Base-by-base conservation (phyloP, 2,329 filamentous ascomycete species). In the Nothophaeocryptopus gaeumannii region DNA sequence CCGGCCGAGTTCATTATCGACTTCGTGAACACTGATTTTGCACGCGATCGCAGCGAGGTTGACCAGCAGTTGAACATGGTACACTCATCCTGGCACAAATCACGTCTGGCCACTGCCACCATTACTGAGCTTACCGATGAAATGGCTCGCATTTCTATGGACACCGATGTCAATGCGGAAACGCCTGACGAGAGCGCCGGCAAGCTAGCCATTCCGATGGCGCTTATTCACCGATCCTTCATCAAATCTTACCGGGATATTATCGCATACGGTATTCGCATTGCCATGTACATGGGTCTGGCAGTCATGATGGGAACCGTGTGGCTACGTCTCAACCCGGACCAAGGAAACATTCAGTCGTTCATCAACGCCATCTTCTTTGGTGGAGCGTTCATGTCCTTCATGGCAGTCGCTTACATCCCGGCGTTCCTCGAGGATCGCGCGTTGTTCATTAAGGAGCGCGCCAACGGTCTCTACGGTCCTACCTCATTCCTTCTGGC, bases 231-330 rank as follows among this genome's bases (percentile, higher is more conserved):
- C 64, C 82, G 89, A 26, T 83, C 83, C 11, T 89, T 88, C 64
- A 83, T 95, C 69, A 95, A 95, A 72, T 86, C 83, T 39, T 88
- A 91, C 67, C 83, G 89, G 20, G 89, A 95, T 65, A 78, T 95
- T 5, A 82, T 95, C 44, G 88, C 85, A 0, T 95, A 95, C 63
- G 87, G 86, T 0, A 89, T 93, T 58, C 82, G 89, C 3, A 76
- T 93, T 36, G 84, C 80, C 35, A 95, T 95, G 88, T 93, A 95
- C 68, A 76, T 85, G 53, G 82, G 81, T 70, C 76, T 95, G 12
- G 88, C 88, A 1, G 81, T 93, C 59, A 85, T 93, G 80, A 90
- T 92, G 85, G 89, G 89, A 5, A 95, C 89, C 0, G 86, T 95
- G 10, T 95, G 88, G 84, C 72, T 95, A 11, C 82, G 89, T 5